Base-by-base conservation (phyloP, 441 rosid genomes). In the Croton laevigatus region DNA sequence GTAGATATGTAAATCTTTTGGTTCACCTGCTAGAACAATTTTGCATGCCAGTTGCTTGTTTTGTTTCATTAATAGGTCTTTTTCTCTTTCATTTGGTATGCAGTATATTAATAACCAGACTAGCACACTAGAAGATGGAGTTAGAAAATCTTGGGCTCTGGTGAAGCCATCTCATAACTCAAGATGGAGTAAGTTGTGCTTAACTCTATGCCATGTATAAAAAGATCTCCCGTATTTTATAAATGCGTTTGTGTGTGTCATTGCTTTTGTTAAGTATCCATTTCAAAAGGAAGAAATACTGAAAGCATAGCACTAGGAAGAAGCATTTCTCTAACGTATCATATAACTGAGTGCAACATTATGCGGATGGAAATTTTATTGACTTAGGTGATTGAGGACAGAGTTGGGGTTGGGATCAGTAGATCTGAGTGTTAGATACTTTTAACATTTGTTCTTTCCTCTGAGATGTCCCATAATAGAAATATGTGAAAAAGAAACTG, bases 51-150 rank as follows among this genome's bases (percentile, higher is more conserved):
- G 6, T 22, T 27, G 60, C 37, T 14, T 37, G 2, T 45, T 73
- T 63, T 17, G 51, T 23, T 64, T 32, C 49, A 52, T 59, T 61
- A 34, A n/a, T 59, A 27, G 54, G 62, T 14, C 3, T 64, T 27
- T 60, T 36, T 49, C 17, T 62, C 23, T 22, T n/a, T 60, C 68
- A 71, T 6, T 57, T 48, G 32, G 59, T 23, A 60, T 86, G 79
- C 94, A 96, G 99, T 96, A 83, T 77, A 85, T 91, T 66, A 89
- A 88, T 85, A 93, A 87, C 75, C 95, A 96, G 78, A 72, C 86
- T 71, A 77, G 83, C 77, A 73, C 79, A 64, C 85, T 89, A 65
- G 98, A 93, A 85, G 87, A 84, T 70, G 91, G 89, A 71, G 87
- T 95, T 67, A 83, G 89, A 79, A 89, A 88, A 73, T 86, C 88